Evolutionary conservation across 208 protist genomes (phyloP), one percentile per base, ranked within the genome.

Genomic region (Leishmania turanica): DNA sequence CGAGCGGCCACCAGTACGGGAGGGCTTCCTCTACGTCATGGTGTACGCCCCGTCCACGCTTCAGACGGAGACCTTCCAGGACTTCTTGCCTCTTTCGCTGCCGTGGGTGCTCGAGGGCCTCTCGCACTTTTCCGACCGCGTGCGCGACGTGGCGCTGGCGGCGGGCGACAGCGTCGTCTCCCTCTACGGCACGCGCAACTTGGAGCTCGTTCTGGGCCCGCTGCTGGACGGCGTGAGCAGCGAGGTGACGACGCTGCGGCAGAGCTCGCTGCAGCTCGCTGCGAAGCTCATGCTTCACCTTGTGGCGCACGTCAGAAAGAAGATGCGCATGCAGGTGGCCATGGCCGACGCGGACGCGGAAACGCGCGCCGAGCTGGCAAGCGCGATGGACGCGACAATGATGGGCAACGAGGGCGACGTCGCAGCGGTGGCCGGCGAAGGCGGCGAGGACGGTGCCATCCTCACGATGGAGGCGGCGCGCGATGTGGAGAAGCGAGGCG

Each of bases 21-120:
- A 99, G 78, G 96, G 94, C 34, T 98, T 97, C 84, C 84, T 99
- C 40, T 95, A 98, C 83, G 91, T 98, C 64, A 96, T 98, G 88
- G 90, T 98, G 54, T 98, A 98, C 89, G 84, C 97, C 64, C 96
- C 96, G 42, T 92, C 92, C 71, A 95, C 93, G 17, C 86, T 98
- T 60, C 80, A 75, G 70, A 71, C 86, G 27, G 83, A 87, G 69
- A 90, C 86, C 75, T 96, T 97, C 81, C 93, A 95, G 84, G 77
- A 85, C 56, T 91, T 98, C 73, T 85, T 98, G n/a, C 90, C 93
- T 5, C 37, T 96, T 21, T 88, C 89, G 49, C 94, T 98, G 69
- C 93, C 93, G 79, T 97, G 91, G 91, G 95, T 98, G 54, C 87
- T 98, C 21, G 89, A 97, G 66, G 95, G 95, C 15, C 87, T 99